Base-by-base conservation (phyloP, 2,329 filamentous ascomycete species). In the Pseudogymnoascus sp. region DNA sequence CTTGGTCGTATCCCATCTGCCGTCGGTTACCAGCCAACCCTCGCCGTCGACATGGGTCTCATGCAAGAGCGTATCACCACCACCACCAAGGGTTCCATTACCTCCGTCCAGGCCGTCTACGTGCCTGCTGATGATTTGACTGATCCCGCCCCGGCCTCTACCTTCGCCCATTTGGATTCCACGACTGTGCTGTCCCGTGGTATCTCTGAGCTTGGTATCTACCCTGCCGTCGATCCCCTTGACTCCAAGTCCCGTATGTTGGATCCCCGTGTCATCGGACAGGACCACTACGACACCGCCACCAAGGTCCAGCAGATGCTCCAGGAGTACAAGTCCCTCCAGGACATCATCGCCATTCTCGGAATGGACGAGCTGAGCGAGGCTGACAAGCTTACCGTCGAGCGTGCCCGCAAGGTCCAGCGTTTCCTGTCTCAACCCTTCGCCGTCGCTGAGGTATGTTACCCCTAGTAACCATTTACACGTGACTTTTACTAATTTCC, bases 61-160 rank as follows among this genome's bases (percentile, higher is more conserved):
- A 97, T 99, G 93, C 95, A 99, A 84, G 95, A 99, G 83, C 93
- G 95, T 87, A 99, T 99, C 76, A 99, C 95, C 79, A 99, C 95
- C 79, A 99, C 95, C 81, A 93, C 88, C 79, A 96, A 97, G 89
- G 95, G 95, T 77, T 97, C 95, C 78, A 99, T 99, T 82, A 99
- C 95, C 73, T 99, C 95, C 73, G 95, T 99, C 80, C 95, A 99
- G 88, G 95, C 95, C 81, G 95, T 99, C 81, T 99, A 99, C 85
- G 95, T 99, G 81, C 95, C 95, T 79, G 95, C 95, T 89, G 95
- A 99, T 81, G 95, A 99, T 90, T 89, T 99, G 91, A 99, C 95
- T 84, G 95, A 99, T 84, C 95, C 95, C 83, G 95, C 95, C 73
- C 95, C 95, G 15, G 95, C 95, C 79, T 97, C 95, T 80, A 99